A percentile compares a stretch with the other conserved stretches of the same genome.
These are phyloP conservation scores for Hymenoscyphus linearis DNA, from an alignment of 2,329 filamentous ascomycete genomes.

Conservation along the genomic window DNA sequence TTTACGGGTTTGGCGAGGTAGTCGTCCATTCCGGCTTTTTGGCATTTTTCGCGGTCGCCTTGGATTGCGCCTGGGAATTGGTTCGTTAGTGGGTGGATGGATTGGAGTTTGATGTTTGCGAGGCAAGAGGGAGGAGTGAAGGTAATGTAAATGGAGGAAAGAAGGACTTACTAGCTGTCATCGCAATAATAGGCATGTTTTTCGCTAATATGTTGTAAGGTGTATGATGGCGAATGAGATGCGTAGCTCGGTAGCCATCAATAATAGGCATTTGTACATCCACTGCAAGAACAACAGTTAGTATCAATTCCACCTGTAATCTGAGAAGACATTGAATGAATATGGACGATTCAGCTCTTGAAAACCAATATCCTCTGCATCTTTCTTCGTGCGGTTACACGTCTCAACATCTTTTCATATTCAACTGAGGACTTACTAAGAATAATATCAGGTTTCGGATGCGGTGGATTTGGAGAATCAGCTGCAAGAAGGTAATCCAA, in stretches of 20 bases:
- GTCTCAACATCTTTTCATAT: no score
- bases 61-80: conserved; percentile 56
- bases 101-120: neutral
- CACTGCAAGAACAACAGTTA: conserved; percentile 36
- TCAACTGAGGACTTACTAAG: conserved; percentile 38
- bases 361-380: no score
- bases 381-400: no score
- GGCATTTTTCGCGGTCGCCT: conserved; percentile 70
- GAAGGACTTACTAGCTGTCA: conserved; percentile 53
- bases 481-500: conserved; percentile 64
- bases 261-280: conserved; percentile 73
- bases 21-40: conserved; percentile 70
- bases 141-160: neutral
- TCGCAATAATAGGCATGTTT: conserved; percentile 70
- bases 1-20: conserved; percentile 71
- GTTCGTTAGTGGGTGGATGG: neutral
- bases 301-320: neutral
- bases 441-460: conserved; percentile 59
- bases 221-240: conserved; percentile 62
- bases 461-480: conserved; percentile 29
- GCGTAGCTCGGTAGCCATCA: conserved; percentile 73
- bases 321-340: no score
- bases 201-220: conserved; percentile 57
- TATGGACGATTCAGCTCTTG: no score
- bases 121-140: neutral